A percentile compares a stretch with the other conserved stretches of the same genome.
Conservation (phyloP, 2,329 filamentous ascomycete species). For the Alternaria incomplexa region DNA sequence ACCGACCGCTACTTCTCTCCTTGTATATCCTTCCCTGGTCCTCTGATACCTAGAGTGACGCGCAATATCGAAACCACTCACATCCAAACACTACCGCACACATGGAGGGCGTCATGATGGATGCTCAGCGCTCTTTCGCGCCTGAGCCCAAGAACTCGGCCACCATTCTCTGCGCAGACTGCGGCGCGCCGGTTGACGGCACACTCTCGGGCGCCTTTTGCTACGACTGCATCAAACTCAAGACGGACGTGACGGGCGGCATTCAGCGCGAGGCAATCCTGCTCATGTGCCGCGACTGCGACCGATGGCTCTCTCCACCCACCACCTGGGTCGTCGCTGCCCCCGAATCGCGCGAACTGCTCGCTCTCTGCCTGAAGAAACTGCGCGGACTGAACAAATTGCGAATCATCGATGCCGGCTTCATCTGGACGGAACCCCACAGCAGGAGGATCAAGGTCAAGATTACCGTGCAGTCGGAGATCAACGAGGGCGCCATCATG, state of each 20-base stretch:
- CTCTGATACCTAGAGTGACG: neutral
- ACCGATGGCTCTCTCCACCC: conserved; percentile 87
- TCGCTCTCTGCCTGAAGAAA: conserved; percentile 90
- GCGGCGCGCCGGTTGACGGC: conserved; percentile 93
- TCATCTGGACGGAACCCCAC: conserved; percentile 98
- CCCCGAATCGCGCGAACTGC: conserved; percentile 87
- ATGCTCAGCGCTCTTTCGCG: conserved; percentile 48
- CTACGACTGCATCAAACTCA: conserved; percentile 94
- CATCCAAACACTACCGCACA: conserved; percentile 2
- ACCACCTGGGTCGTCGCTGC: conserved; percentile 82
- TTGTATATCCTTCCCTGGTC: neutral
- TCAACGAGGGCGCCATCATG: conserved; percentile 70
- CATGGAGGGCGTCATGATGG: conserved; percentile 48
- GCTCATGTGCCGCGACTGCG: conserved; percentile 93
- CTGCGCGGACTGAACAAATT: conserved; percentile 86
- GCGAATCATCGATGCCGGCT: conserved; percentile 92
- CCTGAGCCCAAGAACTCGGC: conserved; percentile 53
- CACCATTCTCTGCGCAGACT: conserved; percentile 97
- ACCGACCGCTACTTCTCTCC: neutral
- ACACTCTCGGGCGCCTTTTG: conserved; percentile 85
- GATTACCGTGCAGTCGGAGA: conserved; percentile 84
- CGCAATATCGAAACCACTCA: neutral
- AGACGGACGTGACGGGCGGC: conserved; percentile 88
- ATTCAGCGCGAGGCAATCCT: conserved; percentile 90
- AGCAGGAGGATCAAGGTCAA: conserved; percentile 92